Evolutionary conservation across 345 rosid species (phyloP).

Genomic region (Syzygium jambos): DNA sequence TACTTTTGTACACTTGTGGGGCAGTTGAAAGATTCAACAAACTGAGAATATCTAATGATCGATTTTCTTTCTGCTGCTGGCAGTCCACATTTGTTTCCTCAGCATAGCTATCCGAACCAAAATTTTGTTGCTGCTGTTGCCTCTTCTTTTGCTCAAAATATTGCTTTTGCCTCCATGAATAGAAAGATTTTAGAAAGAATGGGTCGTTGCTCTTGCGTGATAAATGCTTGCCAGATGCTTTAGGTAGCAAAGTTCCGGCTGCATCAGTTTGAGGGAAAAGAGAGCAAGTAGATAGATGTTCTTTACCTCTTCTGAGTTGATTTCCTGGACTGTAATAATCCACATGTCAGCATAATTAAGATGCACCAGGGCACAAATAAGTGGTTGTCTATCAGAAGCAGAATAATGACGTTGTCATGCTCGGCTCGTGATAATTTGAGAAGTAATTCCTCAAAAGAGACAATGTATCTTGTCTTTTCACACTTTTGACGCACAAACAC

Average conservation of each 20-base stretch:
- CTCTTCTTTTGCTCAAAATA: conserved; percentile 82
- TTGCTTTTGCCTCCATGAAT: conserved; percentile 59
- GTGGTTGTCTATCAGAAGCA: not conserved
- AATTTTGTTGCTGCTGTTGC: conserved; percentile 30
- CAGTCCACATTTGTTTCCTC: conserved; percentile 12
- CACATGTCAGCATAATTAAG: not conserved
- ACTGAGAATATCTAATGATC: conserved; percentile 71
- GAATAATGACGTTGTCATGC: not conserved
- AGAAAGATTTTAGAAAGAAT: conserved; percentile 1
- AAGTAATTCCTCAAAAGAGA: not conserved
- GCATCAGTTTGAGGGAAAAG: not conserved
- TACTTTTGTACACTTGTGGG: conserved; percentile 22
- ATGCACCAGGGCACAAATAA: not conserved
- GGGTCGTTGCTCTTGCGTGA: not conserved
- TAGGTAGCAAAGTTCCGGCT: not conserved
- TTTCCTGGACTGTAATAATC: conserved; percentile 35
- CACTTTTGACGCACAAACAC: not conserved
- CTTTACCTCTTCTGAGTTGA: conserved; percentile 47
- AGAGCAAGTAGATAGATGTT: not conserved
- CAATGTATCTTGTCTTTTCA: not conserved
- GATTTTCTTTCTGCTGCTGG: conserved; percentile 29
- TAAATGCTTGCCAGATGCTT: not conserved
- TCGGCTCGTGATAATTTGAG: not conserved
- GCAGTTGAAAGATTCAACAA: conserved; percentile 39
- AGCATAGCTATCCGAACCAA: conserved; percentile 22